These are phyloP conservation scores for Limnanthes douglasii DNA, from an alignment of 345 rosid genomes.

Conservation along the genomic window DNA sequence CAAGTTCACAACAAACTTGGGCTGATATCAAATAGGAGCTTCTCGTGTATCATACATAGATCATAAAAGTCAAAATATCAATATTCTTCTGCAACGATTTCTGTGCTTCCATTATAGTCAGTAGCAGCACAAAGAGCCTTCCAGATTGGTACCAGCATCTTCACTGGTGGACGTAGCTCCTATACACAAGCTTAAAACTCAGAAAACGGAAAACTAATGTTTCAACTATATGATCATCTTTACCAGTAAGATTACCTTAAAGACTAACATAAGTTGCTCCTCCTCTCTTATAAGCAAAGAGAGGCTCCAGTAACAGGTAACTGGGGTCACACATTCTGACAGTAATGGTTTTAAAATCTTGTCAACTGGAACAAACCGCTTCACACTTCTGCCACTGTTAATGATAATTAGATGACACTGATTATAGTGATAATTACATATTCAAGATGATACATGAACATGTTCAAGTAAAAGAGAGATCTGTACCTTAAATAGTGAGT, in stretches of 20 bases:
- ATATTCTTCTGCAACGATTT: conserved; percentile 7
- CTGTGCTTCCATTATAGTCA: conserved; percentile 14
- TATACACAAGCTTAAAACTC: conserved; percentile 10
- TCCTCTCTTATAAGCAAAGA: conserved; percentile 50
- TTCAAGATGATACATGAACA: conserved; percentile 1
- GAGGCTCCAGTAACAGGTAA: conserved; percentile 83
- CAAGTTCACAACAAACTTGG: no score
- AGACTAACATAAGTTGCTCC: conserved; percentile 47
- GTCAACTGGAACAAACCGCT: conserved; percentile 52
- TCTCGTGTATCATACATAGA: no score
- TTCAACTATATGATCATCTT: not conserved
- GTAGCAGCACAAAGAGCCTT: conserved; percentile 49
- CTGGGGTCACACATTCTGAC: conserved; percentile 57
- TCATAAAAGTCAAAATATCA: no score
- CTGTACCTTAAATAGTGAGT: conserved; percentile 55
- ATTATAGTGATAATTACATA: no score
- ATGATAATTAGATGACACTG: conserved; percentile 3
- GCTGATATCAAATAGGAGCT: no score
- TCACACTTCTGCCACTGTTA: conserved; percentile 44
- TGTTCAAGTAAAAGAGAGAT: not conserved
- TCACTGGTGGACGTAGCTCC: conserved; percentile 61
- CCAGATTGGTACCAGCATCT: conserved; percentile 74
- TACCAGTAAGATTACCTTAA: conserved; percentile 31
- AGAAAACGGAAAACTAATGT: not conserved
- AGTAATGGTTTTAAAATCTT: conserved; percentile 75